phyloP scores from a whole-genome alignment of 2,329 filamentous ascomycete species.

The Torrubiellomyces zombiae region DNA sequence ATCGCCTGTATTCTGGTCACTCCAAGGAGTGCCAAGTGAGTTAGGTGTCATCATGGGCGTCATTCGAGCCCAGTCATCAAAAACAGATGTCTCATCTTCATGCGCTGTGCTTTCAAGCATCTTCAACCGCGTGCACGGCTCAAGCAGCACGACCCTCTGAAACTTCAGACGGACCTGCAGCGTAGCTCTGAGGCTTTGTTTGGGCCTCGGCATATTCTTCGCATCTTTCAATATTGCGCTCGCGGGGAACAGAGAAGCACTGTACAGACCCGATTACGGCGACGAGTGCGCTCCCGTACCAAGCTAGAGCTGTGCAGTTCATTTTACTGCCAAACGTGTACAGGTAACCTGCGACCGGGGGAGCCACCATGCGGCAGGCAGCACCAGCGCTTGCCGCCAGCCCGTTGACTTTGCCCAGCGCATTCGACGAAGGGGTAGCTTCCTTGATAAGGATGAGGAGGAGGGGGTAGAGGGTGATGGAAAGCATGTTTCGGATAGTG shows the following conservation, averaged over 20 bases:
- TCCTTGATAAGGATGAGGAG: slow-evolving; percentile 53
- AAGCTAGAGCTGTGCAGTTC: slow-evolving; percentile 43
- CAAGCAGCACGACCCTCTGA: too few species aligned
- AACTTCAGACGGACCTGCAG: too few species aligned
- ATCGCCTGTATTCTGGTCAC: too few species aligned
- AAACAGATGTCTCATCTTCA: too few species aligned
- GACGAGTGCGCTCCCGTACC: slow-evolving; percentile 43
- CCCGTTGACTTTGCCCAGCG: slow-evolving; percentile 49
- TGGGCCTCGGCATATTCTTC: slow-evolving; percentile 13
- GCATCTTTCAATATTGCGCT: slow-evolving; percentile 9
- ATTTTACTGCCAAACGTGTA: slow-evolving; percentile 43
- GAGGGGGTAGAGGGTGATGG: slow-evolving; percentile 48
- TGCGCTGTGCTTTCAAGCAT: too few species aligned
- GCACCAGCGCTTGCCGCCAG: slow-evolving; percentile 49
- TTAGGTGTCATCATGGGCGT: too few species aligned
- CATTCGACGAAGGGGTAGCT: slow-evolving; percentile 36
- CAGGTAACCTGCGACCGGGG: slow-evolving; percentile 45
- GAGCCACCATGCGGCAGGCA: slow-evolving; percentile 50
- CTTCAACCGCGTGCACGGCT: too few species aligned
- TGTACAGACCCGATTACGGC: slow-evolving; percentile 41
- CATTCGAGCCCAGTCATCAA: too few species aligned
- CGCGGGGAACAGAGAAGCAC: slow-evolving; percentile 35
- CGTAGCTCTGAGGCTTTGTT: slow-evolving; percentile 7
- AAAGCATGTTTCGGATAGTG: slow-evolving; percentile 40
- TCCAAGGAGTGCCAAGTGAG: too few species aligned